These are phyloP conservation scores for Hymenoscyphus albidus DNA, from an alignment of 2,329 filamentous ascomycete genomes.

Conservation along the genomic window DNA sequence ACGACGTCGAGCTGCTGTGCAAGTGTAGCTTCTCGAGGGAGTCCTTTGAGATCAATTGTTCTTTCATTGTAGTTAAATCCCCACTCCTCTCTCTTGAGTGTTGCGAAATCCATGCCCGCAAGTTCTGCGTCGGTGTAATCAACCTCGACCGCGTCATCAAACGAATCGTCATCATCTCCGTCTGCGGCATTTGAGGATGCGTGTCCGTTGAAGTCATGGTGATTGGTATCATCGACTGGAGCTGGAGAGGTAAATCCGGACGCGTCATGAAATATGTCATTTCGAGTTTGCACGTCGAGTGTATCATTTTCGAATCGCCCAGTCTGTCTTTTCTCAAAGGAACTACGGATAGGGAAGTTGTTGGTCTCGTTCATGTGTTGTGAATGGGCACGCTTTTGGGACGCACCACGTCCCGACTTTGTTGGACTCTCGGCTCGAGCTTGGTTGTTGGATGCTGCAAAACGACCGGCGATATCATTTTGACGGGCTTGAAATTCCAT, in stretches of 20 bases:
- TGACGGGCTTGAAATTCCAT: background rate
- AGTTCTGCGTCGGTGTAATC: conserved; percentile 21
- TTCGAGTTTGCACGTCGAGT: background rate
- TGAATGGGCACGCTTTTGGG: conserved; percentile 10
- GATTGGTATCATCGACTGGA: background rate
- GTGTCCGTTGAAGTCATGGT: background rate
- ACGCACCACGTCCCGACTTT: background rate
- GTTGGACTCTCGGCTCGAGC: background rate
- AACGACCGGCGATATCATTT: conserved; percentile 6
- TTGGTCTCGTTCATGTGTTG: background rate
- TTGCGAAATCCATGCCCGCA: conserved; percentile 24
- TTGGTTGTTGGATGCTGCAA: background rate
- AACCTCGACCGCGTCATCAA: conserved; percentile 6
- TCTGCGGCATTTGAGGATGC: background rate
- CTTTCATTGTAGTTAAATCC: background rate
- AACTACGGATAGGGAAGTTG: background rate
- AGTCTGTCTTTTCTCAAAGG: background rate
- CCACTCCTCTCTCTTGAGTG: conserved; percentile 24
- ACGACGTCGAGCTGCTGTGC: conserved; percentile 12
- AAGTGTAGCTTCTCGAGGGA: conserved; percentile 7
- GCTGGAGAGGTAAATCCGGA: background rate
- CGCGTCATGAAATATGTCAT: background rate
- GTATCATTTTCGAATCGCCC: background rate
- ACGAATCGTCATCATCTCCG: background rate
- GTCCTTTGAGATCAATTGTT: background rate